Conservation (phyloP, 441 rosid species). For the Aquilaria agallochum region DNA sequence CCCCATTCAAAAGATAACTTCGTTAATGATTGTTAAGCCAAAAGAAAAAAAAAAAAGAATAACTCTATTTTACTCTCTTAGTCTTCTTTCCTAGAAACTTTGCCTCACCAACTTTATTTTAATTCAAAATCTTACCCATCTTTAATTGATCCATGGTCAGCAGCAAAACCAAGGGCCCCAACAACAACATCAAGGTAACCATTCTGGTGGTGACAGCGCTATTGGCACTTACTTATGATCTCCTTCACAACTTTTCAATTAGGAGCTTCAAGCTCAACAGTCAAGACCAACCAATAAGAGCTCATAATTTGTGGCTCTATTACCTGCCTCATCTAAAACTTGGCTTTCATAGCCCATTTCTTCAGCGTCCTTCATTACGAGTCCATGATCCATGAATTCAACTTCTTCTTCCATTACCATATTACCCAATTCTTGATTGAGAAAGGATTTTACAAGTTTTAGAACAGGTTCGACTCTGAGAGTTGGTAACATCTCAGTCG, state of each 20-base stretch:
- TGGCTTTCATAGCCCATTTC: conserved; percentile 82
- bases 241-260: conserved; percentile 34
- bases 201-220: conserved; percentile 7
- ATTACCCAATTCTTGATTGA: conserved; percentile 90
- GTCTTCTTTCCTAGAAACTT: no score
- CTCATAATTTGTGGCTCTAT: conserved; percentile 79
- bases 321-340: conserved; percentile 72
- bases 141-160: conserved; percentile 17
- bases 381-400: conserved; percentile 99
- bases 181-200: conserved; percentile 24
- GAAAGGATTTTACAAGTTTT: conserved; percentile 92
- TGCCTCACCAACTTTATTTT: no score
- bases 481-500: conserved; percentile 97
- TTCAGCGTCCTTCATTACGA: conserved; percentile 94
- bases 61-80: no score
- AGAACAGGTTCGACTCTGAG: conserved; percentile 99
- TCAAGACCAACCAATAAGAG: conserved; percentile 88
- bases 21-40: no score
- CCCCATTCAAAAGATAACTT: no score
- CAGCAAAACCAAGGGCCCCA: conserved; percentile 26
- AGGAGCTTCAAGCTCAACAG: conserved; percentile 45
- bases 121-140: no score
- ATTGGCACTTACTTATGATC: conserved; percentile 36
- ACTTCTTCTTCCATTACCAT: conserved; percentile 93
- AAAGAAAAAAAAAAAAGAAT: no score